Base-by-base conservation (phyloP, 1,284 basidiomycete species). In the Ganoderma sinense region DNA sequence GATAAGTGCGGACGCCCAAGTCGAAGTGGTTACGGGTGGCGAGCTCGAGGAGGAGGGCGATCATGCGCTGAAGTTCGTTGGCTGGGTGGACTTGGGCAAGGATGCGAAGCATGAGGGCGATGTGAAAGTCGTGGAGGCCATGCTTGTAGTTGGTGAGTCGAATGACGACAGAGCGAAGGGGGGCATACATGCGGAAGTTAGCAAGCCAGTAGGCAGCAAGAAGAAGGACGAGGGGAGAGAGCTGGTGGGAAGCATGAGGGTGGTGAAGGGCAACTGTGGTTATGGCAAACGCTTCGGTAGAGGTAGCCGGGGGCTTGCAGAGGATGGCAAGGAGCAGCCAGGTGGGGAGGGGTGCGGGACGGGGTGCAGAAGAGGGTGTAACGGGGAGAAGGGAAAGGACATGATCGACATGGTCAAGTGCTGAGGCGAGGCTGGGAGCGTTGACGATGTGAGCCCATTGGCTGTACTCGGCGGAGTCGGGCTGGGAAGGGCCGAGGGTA, bases 261-360 rank as follows among this genome's bases (percentile, higher is more conserved):
- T 86, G 78, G 69, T 86, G 81, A 2, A 82, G 80, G 29, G 81
- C 81, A 60, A 87, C 73, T 55, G 82, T 79, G 33, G 85, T 69
- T 1, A 82, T 78, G 1, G 80, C 78, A 20, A 80, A 76, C 0
- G 86, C 86, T 36, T 90, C 82, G 4, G 73, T 69, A 4, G 80
- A 74, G 1, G 83, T 80, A n/a, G 77, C 79, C 10, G 89, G 82
- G 75, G 84, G 86, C 75, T 85, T 84, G n/a, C 79, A 81, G 4
- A 87, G 79, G 43, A 91, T 78, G 56, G 85, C 83, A 26, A 91
- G 78, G 7, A 87, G 76, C 20, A 90, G 78, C 89, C 89, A 92
- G 1, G 83, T 71, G 0, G 89, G 88, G 13, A 69, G 40, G 7
- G 29, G 53, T 11, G 53, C 53, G 7, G n/a, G 51, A 55, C 10